These are phyloP conservation scores for Venturia effusa DNA, from an alignment of 2,329 filamentous ascomycete species.

Conservation along the genomic window DNA sequence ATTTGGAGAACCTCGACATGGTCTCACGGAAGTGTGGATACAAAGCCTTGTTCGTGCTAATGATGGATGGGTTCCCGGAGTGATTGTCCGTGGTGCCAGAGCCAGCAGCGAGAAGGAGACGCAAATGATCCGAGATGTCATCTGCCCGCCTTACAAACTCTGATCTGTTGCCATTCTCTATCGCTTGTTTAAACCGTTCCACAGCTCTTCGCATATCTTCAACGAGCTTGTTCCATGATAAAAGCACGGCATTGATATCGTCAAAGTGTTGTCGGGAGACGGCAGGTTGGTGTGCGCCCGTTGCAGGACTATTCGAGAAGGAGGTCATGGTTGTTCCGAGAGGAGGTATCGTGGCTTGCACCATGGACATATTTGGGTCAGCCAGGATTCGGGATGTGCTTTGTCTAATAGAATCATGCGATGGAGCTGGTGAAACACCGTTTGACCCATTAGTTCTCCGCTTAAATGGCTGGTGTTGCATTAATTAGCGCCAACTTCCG, in stretches of 20 bases:
- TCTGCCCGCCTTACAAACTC: conserved; percentile 94
- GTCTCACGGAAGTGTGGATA: conserved; percentile 98
- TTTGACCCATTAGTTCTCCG: conserved; percentile 57
- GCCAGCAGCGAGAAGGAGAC: conserved; percentile 84
- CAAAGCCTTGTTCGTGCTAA: conserved; percentile 91
- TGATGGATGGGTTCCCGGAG: conserved; percentile 97
- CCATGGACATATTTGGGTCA: conserved; percentile 38
- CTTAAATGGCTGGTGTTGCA: conserved; percentile 30
- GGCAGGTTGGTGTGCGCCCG: conserved; percentile 33
- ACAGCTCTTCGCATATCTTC: conserved; percentile 89
- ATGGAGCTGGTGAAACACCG: conserved; percentile 73
- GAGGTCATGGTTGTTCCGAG: conserved; percentile 43
- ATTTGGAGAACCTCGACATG: conserved; percentile 99
- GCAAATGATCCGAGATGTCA: conserved; percentile 93
- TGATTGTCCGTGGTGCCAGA: conserved; percentile 98
- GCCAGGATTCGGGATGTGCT: conserved; percentile 21
- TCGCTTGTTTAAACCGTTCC: conserved; percentile 81
- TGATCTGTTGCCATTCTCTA: conserved; percentile 69
- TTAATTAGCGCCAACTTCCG: conserved; percentile 11
- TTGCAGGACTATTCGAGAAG: conserved; percentile 39
- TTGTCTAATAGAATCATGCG: conserved; percentile 67
- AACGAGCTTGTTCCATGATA: conserved; percentile 84
- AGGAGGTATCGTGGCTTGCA: conserved; percentile 33
- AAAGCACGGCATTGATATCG: conserved; percentile 64
- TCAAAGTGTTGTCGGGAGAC: conserved; percentile 83